Percentiles rank a stretch among this genome's conserved stretches.
Conservation (phyloP, 2,329 filamentous ascomycete species). For the Hypoxylon sp. region DNA sequence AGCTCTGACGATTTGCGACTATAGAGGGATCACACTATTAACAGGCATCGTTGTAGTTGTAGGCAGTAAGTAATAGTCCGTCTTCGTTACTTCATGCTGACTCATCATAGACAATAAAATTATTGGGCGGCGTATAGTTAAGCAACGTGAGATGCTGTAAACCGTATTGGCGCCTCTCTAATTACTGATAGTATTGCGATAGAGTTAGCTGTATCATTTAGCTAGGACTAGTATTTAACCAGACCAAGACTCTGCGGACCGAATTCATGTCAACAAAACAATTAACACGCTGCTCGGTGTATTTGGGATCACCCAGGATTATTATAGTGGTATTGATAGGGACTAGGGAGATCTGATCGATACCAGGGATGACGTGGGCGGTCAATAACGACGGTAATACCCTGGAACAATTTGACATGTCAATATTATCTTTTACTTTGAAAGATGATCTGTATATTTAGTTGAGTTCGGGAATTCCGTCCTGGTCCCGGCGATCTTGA, state of each 20-base stretch:
- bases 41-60: conserved; percentile 1
- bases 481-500: conserved; percentile 29
- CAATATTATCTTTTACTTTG: conserved; percentile 18
- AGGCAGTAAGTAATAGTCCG: not conserved
- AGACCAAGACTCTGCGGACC: conserved; percentile 37
- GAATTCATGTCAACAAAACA: conserved; percentile 26
- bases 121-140: not conserved
- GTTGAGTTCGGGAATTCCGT: conserved; percentile 37
- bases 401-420: conserved; percentile 22
- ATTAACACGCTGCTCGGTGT: conserved; percentile 20
- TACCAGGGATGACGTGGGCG: conserved; percentile 30
- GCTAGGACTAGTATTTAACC: conserved; percentile 28
- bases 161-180: not conserved
- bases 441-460: conserved; percentile 23
- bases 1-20: not conserved
- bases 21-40: not conserved
- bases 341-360: conserved; percentile 13
- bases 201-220: conserved; percentile 2
- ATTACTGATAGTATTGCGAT: conserved; percentile 16
- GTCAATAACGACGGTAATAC: conserved; percentile 29
- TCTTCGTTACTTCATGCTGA: not conserved
- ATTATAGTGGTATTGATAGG: conserved; percentile 16
- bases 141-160: conserved; percentile 8
- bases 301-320: conserved; percentile 13
- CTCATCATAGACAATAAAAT: not conserved